Evolutionary conservation across 805 yeast genomes (phyloP).

Genomic region (Saccharomycopsis sp.): DNA sequence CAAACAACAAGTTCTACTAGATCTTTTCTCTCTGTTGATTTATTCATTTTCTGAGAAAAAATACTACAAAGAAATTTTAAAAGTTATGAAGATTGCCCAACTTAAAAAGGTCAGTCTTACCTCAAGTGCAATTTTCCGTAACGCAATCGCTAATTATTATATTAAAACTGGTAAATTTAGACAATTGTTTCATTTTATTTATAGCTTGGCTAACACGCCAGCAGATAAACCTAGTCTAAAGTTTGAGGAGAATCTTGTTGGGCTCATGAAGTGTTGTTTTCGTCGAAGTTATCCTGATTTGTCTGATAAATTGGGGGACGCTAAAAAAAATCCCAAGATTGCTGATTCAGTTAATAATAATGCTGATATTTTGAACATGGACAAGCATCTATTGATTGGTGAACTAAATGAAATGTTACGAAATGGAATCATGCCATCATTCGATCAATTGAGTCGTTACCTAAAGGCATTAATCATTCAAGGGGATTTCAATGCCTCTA

Average conservation of each 20-base stretch:
- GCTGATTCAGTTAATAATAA: background rate
- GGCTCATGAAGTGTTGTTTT: background rate
- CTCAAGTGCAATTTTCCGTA: background rate
- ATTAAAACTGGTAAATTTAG: constrained; percentile 12
- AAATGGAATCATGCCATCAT: background rate
- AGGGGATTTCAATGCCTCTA: background rate
- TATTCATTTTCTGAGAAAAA: constrained; percentile 7
- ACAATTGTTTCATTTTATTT: constrained; percentile 4
- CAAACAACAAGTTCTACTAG: background rate
- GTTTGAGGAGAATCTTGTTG: background rate
- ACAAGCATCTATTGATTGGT: background rate
- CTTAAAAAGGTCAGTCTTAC: background rate
- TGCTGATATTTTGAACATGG: background rate
- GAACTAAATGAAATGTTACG: background rate
- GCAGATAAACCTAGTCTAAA: background rate
- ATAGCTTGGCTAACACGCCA: background rate
- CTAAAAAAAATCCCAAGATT: background rate
- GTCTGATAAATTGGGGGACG: background rate
- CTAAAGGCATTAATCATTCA: constrained; percentile 1
- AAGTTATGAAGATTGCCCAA: constrained; percentile 11
- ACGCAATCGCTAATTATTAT: constrained; percentile 9
- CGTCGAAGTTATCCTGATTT: constrained; percentile 1
- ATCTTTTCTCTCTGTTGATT: constrained; percentile 3
- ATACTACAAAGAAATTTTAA: constrained; percentile 11
- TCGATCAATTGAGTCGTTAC: constrained; percentile 1